A percentile compares a stretch with the other conserved stretches of the same genome.
These are phyloP conservation scores for Trichosporon ovoides DNA, from an alignment of 1,284 basidiomycete species.

Conservation along the genomic window DNA sequence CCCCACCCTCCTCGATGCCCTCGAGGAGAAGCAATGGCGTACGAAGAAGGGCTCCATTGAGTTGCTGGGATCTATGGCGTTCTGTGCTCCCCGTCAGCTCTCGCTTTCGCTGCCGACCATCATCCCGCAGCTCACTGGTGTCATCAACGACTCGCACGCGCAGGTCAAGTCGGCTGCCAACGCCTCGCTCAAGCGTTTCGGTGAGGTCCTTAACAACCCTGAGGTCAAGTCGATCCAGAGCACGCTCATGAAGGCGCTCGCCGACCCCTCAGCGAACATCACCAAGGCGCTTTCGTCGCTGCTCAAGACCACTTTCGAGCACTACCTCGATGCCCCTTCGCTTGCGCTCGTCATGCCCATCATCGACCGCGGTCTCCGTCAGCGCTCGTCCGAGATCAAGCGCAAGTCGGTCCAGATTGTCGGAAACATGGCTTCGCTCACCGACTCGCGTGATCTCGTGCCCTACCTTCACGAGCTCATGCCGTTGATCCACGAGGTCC, in stretches of 20 bases:
- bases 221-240: conserved; percentile 91
- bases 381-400: conserved; percentile 89
- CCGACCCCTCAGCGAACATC: conserved; percentile 86
- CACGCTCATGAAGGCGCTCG: conserved; percentile 89
- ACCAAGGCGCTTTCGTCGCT: conserved; percentile 74
- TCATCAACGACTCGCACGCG: conserved; percentile 94
- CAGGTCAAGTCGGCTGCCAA: conserved; percentile 93
- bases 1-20: conserved; percentile 79
- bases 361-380: conserved; percentile 84
- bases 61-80: conserved; percentile 95
- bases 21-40: conserved; percentile 98
- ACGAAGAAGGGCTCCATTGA: conserved; percentile 98
- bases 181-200: conserved; percentile 93
- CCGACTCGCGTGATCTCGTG: conserved; percentile 94
- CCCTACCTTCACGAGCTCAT: conserved; percentile 85
- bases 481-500: conserved; percentile 84
- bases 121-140: conserved; percentile 89
- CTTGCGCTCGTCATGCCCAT: conserved; percentile 96
- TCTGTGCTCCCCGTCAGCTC: conserved; percentile 91
- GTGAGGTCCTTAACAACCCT: conserved; percentile 89
- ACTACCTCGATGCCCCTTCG: conserved; percentile 97
- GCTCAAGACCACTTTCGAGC: conserved; percentile 92
- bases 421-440: conserved; percentile 89
- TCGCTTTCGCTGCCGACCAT: conserved; percentile 93
- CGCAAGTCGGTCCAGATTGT: conserved; percentile 95